phyloP scores from a whole-genome alignment of 495 filamentous ascomycete genomes.

The Aspergillus avenaceus region DNA sequence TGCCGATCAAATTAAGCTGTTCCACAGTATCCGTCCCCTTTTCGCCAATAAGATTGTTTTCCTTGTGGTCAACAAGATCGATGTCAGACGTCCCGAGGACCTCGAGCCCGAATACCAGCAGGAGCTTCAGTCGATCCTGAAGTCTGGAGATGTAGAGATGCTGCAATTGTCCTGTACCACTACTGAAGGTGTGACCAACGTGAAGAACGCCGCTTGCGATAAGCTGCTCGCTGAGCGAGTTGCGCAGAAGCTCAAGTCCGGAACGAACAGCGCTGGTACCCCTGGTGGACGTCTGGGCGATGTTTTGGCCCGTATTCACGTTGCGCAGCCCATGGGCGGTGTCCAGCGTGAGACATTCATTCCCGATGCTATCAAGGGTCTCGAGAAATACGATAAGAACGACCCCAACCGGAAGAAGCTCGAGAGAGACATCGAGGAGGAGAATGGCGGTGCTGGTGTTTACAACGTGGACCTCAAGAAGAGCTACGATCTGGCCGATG shows the following conservation, averaged over 20 bases:
- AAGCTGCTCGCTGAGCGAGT: constrained; percentile 87
- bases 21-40: constrained; percentile 90
- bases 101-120: constrained; percentile 76
- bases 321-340: constrained; percentile 85
- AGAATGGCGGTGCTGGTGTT: constrained; percentile 90
- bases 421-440: constrained; percentile 84
- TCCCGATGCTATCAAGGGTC: constrained; percentile 73
- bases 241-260: constrained; percentile 90
- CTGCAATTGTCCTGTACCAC: constrained; percentile 92
- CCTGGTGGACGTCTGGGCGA: constrained; percentile 77
- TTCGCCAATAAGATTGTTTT: constrained; percentile 98
- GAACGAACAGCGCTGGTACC: constrained; percentile 66
- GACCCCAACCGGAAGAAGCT: constrained; percentile 77
- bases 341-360: constrained; percentile 76
- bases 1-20: constrained; percentile 83
- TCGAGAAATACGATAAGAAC: constrained; percentile 83
- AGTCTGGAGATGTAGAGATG: constrained; percentile 83
- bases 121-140: constrained; percentile 73
- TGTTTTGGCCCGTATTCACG: constrained; percentile 89
- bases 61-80: constrained; percentile 97
- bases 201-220: constrained; percentile 94
- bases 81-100: constrained; percentile 82
- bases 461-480: constrained; percentile 88
- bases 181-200: constrained; percentile 85
- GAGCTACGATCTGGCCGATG: constrained; percentile 77